These are phyloP conservation scores for Ceratobasidium sp. DNA, from an alignment of 1,284 basidiomycete genomes.

Conservation along the genomic window DNA sequence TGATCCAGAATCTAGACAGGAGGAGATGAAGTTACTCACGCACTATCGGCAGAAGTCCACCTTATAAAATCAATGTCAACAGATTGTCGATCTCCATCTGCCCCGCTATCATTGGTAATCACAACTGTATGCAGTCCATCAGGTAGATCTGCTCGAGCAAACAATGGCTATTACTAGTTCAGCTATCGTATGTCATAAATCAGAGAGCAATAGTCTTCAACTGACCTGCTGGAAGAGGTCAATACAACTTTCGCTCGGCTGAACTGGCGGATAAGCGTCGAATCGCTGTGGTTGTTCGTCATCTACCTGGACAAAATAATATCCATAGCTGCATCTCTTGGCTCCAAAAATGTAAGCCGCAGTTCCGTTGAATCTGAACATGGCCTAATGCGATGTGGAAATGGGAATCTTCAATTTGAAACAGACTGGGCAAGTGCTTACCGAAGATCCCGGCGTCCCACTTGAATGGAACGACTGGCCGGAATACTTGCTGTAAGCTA, in stretches of 20 bases:
- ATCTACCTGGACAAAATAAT: conserved; percentile 6
- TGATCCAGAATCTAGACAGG: too few species aligned
- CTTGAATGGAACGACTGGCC: conserved; percentile 16
- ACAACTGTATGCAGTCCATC: conserved; percentile 16
- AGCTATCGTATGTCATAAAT: too few species aligned
- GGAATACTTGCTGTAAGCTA: neutral
- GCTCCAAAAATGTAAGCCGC: conserved; percentile 32
- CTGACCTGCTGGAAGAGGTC: conserved; percentile 22
- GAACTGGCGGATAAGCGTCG: conserved; percentile 7
- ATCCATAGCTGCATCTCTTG: conserved; percentile 23
- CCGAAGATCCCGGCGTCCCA: conserved; percentile 13
- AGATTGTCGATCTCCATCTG: neutral
- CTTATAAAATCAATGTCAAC: conserved; percentile 30
- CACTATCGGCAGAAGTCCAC: conserved; percentile 25
- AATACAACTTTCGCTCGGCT: conserved; percentile 6
- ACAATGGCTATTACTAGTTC: neutral
- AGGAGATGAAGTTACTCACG: neutral
- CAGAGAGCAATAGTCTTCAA: neutral
- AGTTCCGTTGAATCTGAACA: conserved; percentile 23
- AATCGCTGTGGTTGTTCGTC: conserved; percentile 14
- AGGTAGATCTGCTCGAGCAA: neutral
- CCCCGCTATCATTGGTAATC: conserved; percentile 11
- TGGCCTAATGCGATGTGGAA: neutral
- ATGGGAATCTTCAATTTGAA: too few species aligned
- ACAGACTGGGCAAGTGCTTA: neutral